Base-by-base conservation (phyloP, 345 rosid species). In the Eucalyptus polyanthemos region DNA sequence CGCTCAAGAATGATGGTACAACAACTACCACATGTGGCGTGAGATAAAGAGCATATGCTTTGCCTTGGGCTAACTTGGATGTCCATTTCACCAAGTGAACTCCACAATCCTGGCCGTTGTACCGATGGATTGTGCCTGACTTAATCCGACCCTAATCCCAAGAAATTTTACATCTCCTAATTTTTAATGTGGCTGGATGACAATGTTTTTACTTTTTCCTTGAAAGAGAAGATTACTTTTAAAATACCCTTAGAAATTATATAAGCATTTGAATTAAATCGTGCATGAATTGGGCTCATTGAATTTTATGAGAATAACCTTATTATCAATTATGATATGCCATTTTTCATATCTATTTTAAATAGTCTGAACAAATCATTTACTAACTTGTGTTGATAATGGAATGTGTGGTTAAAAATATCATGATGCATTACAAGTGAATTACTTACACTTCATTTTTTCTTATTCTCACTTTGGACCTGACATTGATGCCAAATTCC, bases 201-300 rank as follows among this genome's bases (percentile, higher is more conserved):
- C 15, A 7, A 65, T 14, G 31, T 5, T 29, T 14, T 65, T 29
- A 29, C 72, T 65, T 65, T 65, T 65, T 65, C 3, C 34, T 29
- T 14, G 4, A 14, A 29, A 65, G 5, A 14, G 31, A 65, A 65
- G 5, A n/a, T 62, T 65, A 40, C 42, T 40, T 29, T 29, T 65
- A 29, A 29, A 62, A 62, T 62, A 1, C 19, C 34, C 34, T 62
- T 29, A 12, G 4, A 34, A 72, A 72, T 72, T 37, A 37, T 8
- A 11, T 2, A 34, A 9, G 2, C 2, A 19, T 31, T 29, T 14
- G 3, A 62, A 62, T 3, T 29, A 62, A 14, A 0, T 62, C 9
- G 3, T 5, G 25, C 8, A 72, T 72, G 0, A 72, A 19, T 6
- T 0, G 2, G 8, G 0, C 14, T 54, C 24, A 22, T 72, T 72